A percentile compares a stretch with the other conserved stretches of the same genome.
These are phyloP conservation scores for Trypanosoma mega DNA, from an alignment of 208 protist genomes.

Conservation along the genomic window DNA sequence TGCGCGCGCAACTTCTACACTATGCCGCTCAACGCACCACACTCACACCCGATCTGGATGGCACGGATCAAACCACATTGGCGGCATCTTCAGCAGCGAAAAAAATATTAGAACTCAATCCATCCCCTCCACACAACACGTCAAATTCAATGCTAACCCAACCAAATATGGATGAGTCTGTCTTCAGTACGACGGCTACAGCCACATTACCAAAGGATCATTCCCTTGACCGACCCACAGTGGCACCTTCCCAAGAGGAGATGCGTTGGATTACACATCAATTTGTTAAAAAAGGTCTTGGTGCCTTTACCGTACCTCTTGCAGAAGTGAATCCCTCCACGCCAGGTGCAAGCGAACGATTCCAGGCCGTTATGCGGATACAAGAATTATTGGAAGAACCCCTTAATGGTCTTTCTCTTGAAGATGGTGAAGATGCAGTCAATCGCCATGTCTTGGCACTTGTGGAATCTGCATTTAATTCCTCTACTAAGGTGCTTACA, in stretches of 20 bases:
- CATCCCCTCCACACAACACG: too few species aligned
- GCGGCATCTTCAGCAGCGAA: too few species aligned
- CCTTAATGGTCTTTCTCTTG: slow-evolving; percentile 17
- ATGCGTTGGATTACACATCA: slow-evolving; percentile 43
- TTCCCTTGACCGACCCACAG: slow-evolving; percentile 26
- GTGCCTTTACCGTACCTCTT: slow-evolving; percentile 16
- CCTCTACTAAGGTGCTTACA: background rate
- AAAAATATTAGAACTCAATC: too few species aligned
- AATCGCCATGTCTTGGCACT: slow-evolving; percentile 12
- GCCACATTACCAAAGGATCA: slow-evolving; percentile 32
- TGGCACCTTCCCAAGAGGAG: slow-evolving; percentile 38
- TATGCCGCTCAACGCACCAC: too few species aligned
- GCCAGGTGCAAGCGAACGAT: slow-evolving; percentile 7
- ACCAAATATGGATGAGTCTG: too few species aligned
- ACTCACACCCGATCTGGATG: too few species aligned
- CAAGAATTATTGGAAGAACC: slow-evolving; percentile 30
- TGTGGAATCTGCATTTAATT: slow-evolving; percentile 16
- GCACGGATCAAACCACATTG: too few species aligned
- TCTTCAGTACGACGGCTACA: too few species aligned
- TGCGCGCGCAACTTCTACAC: too few species aligned
- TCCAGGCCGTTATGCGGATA: slow-evolving; percentile 26
- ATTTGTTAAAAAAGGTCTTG: slow-evolving; percentile 45
- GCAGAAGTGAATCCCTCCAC: background rate
- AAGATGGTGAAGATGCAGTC: slow-evolving; percentile 16
- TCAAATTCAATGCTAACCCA: too few species aligned